Conservation (phyloP, 2,329 filamentous ascomycete species). For the Cylindrodendrum hubeiense region DNA sequence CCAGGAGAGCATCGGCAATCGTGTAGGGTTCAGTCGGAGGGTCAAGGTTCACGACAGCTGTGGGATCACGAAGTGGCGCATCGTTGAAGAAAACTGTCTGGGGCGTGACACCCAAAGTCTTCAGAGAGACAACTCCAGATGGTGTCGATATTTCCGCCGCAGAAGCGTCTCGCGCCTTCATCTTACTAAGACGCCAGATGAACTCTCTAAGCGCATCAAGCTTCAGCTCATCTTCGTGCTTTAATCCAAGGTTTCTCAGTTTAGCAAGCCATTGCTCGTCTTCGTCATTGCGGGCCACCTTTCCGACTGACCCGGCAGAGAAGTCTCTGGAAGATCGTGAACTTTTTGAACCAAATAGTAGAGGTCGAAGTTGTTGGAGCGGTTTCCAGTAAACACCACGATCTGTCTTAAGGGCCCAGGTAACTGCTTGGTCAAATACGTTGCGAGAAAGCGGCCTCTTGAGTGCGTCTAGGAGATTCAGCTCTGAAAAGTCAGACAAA, state of each 20-base stretch:
- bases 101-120: conserved; percentile 80
- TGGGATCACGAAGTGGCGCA: conserved; percentile 64
- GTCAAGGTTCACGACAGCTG: conserved; percentile 47
- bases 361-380: conserved; percentile 72
- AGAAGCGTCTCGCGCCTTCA: conserved; percentile 69
- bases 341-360: conserved; percentile 72
- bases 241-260: conserved; percentile 85
- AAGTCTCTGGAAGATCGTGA: conserved; percentile 69
- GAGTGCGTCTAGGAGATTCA: conserved; percentile 82
- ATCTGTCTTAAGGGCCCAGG: conserved; percentile 87
- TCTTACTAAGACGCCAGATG: conserved; percentile 86
- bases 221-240: conserved; percentile 88
- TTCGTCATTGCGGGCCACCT: conserved; percentile 84
- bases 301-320: conserved; percentile 69
- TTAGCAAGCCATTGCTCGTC: conserved; percentile 94
- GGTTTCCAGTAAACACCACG: conserved; percentile 90
- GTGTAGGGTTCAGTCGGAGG: conserved; percentile 70
- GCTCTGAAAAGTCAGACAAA: conserved; percentile 75
- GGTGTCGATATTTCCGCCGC: conserved; percentile 49
- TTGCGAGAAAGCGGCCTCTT: conserved; percentile 84
- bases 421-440: conserved; percentile 86
- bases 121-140: conserved; percentile 73
- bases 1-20: conserved; percentile 89
- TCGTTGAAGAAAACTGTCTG: conserved; percentile 96
- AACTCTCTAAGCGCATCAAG: conserved; percentile 88